phyloP scores from a whole-genome alignment of 1,284 basidiomycete genomes.

The Inonotus hispidus region DNA sequence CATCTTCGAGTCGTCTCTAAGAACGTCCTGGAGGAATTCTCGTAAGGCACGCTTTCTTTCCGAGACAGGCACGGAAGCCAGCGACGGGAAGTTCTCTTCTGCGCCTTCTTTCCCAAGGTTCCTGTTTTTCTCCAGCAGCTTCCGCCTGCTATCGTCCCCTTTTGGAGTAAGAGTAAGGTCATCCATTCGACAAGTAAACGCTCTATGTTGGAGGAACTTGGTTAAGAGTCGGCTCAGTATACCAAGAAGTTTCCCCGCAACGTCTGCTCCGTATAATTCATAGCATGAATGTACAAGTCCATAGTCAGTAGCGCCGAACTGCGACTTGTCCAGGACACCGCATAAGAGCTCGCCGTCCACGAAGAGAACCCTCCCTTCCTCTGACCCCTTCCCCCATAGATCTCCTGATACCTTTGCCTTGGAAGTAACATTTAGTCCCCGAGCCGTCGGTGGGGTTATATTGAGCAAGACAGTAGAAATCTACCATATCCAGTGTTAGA shows the following conservation, averaged over 20 bases:
- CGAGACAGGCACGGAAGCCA: constrained; percentile 42
- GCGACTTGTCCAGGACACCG: constrained; percentile 95
- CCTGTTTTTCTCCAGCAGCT: constrained; percentile 65
- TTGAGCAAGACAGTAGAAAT: constrained; percentile 92
- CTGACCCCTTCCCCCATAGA: constrained; percentile 77
- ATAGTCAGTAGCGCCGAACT: constrained; percentile 94
- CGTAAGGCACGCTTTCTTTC: constrained; percentile 51
- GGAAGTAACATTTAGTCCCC: constrained; percentile 83
- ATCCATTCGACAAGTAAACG: constrained; percentile 99
- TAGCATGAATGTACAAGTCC: constrained; percentile 98
- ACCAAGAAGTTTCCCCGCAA: constrained; percentile 88
- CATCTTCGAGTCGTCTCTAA: constrained; percentile 98
- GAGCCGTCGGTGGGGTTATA: constrained; percentile 77
- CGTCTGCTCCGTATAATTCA: constrained; percentile 92
- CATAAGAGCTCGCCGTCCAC: constrained; percentile 90
- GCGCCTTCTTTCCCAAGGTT: constrained; percentile 84
- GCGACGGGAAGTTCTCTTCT: constrained; percentile 82
- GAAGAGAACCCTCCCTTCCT: constrained; percentile 87
- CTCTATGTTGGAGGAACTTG: constrained; percentile 94
- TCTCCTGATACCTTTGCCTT: constrained; percentile 84
- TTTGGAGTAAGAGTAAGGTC: constrained; percentile 86
- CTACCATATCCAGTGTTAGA: constrained; percentile 35
- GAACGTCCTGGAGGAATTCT: constrained; percentile 82
- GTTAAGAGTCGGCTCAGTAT: constrained; percentile 94
- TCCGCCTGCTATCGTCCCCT: constrained; percentile 70